A percentile compares a stretch with the other conserved stretches of the same genome.
Evolutionary conservation across 2,329 filamentous ascomycete species (phyloP).

Genomic region (Microsporum ferrugineum): DNA sequence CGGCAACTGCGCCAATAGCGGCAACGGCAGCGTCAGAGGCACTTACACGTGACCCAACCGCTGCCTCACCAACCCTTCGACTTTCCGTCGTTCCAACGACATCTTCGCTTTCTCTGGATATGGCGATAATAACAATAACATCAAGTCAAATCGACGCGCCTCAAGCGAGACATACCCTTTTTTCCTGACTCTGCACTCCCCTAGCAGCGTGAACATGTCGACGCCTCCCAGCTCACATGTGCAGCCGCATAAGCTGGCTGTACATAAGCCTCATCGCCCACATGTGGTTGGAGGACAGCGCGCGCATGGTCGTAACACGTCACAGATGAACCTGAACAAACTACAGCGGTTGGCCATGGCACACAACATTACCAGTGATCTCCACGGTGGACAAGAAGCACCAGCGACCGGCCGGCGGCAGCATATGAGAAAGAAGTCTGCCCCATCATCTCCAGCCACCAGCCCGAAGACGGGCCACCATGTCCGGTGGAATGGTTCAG

Average conservation of each 20-base stretch:
- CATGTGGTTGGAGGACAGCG: conserved; percentile 33
- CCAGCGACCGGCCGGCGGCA: conserved; percentile 19
- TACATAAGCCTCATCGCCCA: conserved; percentile 29
- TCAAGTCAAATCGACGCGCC: too few species aligned
- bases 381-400: conserved; percentile 12
- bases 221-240: conserved; percentile 11
- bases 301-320: conserved; percentile 33
- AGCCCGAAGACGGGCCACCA: conserved; percentile 30
- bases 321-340: conserved; percentile 36
- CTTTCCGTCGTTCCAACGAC: too few species aligned
- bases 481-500: conserved; percentile 34
- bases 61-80: too few species aligned
- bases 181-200: neutral
- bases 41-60: too few species aligned
- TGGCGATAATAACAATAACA: too few species aligned
- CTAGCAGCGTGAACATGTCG: conserved; percentile 6
- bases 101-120: too few species aligned
- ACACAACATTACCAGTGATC: conserved; percentile 24
- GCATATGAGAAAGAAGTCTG: conserved; percentile 38
- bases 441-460: conserved; percentile 32
- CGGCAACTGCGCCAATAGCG: too few species aligned
- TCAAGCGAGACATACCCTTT: too few species aligned
- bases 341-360: conserved; percentile 27
- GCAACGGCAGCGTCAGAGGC: too few species aligned
- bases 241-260: conserved; percentile 22